Base-by-base conservation (phyloP, 2,329 filamentous ascomycete genomes). In the Talaromyces rugulosus region DNA sequence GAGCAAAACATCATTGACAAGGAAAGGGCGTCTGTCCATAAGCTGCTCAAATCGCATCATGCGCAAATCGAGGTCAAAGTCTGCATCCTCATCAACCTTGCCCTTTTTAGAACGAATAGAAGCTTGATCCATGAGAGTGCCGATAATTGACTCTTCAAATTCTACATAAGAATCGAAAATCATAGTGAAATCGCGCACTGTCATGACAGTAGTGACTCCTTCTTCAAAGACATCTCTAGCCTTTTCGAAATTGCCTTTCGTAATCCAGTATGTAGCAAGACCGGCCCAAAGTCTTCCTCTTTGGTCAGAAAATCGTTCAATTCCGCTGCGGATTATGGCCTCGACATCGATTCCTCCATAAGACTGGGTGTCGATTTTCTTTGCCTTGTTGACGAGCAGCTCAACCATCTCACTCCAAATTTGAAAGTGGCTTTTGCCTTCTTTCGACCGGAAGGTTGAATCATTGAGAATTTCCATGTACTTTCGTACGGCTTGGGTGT, bases 391-490 rank as follows among this genome's bases (percentile, higher is more conserved):
- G 51, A 99, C 96, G 53, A 99, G 82, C 66, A 98, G 76, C 71
- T 99, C 95, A 40, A 98, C 88, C 91, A 99, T 96, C 74, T 99
- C 95, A 66, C 87, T 95, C 95, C 95, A 99, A 56, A 99, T 83
- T 75, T 99, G 92, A 74, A 96, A 99, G 65, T 94, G 91, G 0
- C 95, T 94, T 77, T 96, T 97, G 63, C 91, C 91, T 67, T 95
- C 88, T 77, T 96, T 96, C 78, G 94, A 98, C 72, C 87, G 86
- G 77, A 99, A 98, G 40, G 88, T 88, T 3, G 90, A 86, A 69
- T 97, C 93, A 80, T 98, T 93, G 70, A 99, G 83, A 58, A 98
- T 88, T 55, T 92, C 87, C 74, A 98, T 96, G 76, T 96, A 99
- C 67, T 89, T 89, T 74, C 89, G 89, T 60, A 96, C 90, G 4